Evolutionary conservation across 2,329 filamentous ascomycete genomes (phyloP), one percentile per base, ranked within the genome.

Genomic region (Colletotrichum sp.): DNA sequence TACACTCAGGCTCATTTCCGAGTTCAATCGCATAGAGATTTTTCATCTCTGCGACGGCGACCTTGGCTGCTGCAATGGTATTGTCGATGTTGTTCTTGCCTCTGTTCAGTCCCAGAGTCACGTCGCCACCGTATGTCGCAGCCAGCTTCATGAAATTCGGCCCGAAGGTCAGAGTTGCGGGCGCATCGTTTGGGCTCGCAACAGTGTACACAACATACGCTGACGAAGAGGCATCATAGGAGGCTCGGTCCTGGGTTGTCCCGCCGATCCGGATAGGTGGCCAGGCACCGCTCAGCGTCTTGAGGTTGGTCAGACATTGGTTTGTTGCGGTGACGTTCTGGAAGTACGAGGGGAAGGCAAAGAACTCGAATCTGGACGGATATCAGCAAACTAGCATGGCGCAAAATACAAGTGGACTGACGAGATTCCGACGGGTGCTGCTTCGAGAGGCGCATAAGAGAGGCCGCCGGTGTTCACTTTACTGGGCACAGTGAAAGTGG

Each of bases 1-100:
- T 78, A 90, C 89, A 90, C 76, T 91, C 88, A 5, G 90, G 90
- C 71, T 91, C 89, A 77, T 91, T 91, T 3, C 90, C 89, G 2
- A 91, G 82, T 78, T 92, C 89, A 38, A 91, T 88, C 4, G 89
- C 88, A 21, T 87, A 82, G 13, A 91, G 79, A 75, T 90, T 91
- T 6, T 76, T 77, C 78, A 91, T 88, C n/a, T 83, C 79, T 3
- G 77, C 78, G 12, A 87, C 83, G 1, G 87, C 89, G 0, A 84
- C 78, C 58, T 84, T 84, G 3, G 89, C 89, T 1, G 90, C 90
- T 0, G 84, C 83, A 38, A 91, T 88, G 0, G 89, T 91, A 77
- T 91, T 91, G n/a, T 82, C 78, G 21, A 90, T 82, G 61, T 90
- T 84, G 76, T 91, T 85, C 36, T 88, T 85, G 2, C 88, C 87